A percentile compares a stretch with the other conserved stretches of the same genome.
Conservation (phyloP, 2,329 filamentous ascomycete species). For the Neurospora crassa region DNA sequence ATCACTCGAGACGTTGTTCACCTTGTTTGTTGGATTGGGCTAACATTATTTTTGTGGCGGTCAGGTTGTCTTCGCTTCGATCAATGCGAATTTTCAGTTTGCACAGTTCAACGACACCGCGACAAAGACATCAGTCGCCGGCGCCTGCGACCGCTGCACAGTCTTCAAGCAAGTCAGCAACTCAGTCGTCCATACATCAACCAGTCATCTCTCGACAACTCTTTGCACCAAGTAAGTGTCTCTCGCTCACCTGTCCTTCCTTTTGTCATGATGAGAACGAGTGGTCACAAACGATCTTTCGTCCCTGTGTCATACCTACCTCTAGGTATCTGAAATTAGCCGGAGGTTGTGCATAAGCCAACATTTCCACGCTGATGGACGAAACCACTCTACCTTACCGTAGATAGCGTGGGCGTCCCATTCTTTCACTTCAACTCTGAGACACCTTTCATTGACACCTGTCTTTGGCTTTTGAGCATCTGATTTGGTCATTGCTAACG, state of each 20-base stretch:
- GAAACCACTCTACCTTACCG: neutral
- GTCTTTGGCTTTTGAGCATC: neutral
- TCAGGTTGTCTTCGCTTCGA: neutral
- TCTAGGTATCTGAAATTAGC: neutral
- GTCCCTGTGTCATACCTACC: neutral
- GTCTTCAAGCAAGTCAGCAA: too few species aligned
- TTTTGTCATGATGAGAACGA: neutral
- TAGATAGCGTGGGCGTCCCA: neutral
- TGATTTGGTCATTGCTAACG: neutral
- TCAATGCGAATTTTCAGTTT: neutral
- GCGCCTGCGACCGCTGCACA: neutral
- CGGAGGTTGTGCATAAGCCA: neutral
- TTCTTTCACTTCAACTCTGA: neutral
- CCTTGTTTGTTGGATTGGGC: neutral
- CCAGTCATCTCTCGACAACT: neutral
- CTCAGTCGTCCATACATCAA: neutral
- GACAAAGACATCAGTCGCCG: neutral
- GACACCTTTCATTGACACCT: neutral
- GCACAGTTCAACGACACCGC: neutral
- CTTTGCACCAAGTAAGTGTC: neutral
- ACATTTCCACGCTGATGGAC: neutral
- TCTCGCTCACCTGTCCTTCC: neutral
- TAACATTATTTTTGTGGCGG: neutral
- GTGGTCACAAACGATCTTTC: neutral
- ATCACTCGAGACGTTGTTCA: neutral